Conservation (phyloP, 2,329 filamentous ascomycete genomes). For the Alternaria burnsii region DNA sequence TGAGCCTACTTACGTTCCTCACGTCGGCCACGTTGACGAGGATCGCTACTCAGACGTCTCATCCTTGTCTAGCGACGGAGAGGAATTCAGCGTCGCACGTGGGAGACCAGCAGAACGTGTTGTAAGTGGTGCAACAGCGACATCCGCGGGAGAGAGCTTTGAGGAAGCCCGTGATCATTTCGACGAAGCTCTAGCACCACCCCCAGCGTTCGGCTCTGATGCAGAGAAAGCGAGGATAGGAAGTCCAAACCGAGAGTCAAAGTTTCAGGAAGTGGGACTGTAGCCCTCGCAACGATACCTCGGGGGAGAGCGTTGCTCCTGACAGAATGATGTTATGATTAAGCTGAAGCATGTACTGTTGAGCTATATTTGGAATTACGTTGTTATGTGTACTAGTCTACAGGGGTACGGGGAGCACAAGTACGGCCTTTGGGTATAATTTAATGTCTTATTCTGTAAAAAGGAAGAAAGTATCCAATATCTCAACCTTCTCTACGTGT, state of each 20-base stretch:
- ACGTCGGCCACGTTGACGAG: conserved; percentile 17
- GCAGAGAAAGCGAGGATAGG: conserved; percentile 35
- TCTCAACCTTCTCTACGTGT: neutral
- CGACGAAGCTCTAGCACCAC: conserved; percentile 56
- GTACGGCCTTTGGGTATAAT: neutral
- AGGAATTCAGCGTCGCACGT: conserved; percentile 16
- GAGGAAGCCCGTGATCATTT: conserved; percentile 63
- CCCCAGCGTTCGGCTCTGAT: conserved; percentile 49
- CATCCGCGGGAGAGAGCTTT: conserved; percentile 55
- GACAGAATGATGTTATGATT: neutral
- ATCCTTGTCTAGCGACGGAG: conserved; percentile 42
- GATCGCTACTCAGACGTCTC: conserved; percentile 45
- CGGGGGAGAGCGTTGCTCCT: neutral
- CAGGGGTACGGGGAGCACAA: neutral
- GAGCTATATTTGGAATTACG: conserved; percentile 3
- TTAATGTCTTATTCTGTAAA: conserved; percentile 1
- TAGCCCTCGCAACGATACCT: conserved; percentile 7
- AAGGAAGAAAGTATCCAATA: neutral
- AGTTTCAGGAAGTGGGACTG: conserved; percentile 46
- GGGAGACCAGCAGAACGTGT: conserved; percentile 35
- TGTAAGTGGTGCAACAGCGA: conserved; percentile 44
- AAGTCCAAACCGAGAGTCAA: conserved; percentile 46
- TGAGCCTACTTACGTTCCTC: conserved; percentile 24
- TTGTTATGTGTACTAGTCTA: neutral
- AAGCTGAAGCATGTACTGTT: neutral